phyloP scores from a whole-genome alignment of 208 protist species.

The Porcisia hertigi region DNA sequence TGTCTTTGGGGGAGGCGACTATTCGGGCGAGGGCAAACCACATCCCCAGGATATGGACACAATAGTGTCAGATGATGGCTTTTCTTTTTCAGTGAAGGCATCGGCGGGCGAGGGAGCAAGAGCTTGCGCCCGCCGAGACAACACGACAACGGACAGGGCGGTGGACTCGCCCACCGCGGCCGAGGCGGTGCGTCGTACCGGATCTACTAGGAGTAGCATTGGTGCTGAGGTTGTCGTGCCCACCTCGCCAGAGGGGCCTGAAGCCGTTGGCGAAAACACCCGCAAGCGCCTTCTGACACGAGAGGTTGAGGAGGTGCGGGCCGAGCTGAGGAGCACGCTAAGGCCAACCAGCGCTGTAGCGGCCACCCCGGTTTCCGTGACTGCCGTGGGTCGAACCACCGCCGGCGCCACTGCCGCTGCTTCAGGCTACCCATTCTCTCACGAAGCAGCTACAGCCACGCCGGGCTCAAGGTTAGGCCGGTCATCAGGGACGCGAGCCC shows the following conservation, averaged over 20 bases:
- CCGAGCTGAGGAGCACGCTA: slow-evolving; percentile 42
- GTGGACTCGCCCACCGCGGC: background rate
- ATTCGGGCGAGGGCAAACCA: background rate
- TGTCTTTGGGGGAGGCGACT: background rate
- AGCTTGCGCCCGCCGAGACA: background rate
- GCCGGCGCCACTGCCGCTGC: background rate
- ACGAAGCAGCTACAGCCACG: background rate
- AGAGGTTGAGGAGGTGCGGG: slow-evolving; percentile 36
- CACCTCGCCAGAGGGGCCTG: slow-evolving; percentile 1
- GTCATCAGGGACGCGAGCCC: background rate
- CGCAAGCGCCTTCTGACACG: slow-evolving; percentile 24
- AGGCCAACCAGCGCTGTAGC: slow-evolving; percentile 4
- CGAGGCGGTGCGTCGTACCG: background rate
- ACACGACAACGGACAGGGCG: background rate
- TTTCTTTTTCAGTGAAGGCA: slow-evolving; percentile 15
- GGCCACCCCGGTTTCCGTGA: background rate
- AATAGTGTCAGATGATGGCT: slow-evolving; percentile 40
- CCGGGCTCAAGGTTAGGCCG: background rate
- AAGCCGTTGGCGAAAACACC: slow-evolving; percentile 24
- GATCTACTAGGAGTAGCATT: background rate
- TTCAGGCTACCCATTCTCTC: background rate
- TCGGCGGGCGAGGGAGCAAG: background rate
- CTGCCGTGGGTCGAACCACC: background rate
- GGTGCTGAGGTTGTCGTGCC: background rate
- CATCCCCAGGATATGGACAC: slow-evolving; percentile 9